Evolutionary conservation across 2,329 filamentous ascomycete species (phyloP).

Genomic region (Colletotrichum truncatum): DNA sequence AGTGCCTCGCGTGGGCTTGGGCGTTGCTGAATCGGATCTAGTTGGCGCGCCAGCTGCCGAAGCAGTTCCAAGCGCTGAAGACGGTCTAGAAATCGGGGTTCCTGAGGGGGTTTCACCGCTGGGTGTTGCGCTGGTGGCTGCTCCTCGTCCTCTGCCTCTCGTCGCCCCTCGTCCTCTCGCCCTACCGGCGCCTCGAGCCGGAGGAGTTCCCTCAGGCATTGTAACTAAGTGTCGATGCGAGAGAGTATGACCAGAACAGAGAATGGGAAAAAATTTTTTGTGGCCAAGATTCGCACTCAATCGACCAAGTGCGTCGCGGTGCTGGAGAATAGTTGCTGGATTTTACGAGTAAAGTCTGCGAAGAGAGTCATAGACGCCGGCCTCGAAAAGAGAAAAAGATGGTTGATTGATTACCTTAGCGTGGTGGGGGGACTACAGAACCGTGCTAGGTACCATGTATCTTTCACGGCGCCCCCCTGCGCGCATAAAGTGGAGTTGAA

Average conservation of each 20-base stretch:
- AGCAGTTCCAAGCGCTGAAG: conserved; percentile 8
- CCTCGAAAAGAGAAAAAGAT: conserved; percentile 6
- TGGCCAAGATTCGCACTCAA: not conserved
- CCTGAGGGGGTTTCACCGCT: conserved; percentile 7
- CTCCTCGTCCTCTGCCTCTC: conserved; percentile 26
- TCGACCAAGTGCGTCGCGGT: not conserved
- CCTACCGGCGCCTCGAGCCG: conserved; percentile 27
- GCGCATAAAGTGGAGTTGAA: too few species aligned
- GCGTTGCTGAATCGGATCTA: conserved; percentile 39
- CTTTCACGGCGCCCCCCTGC: too few species aligned
- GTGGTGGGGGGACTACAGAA: conserved; percentile 18
- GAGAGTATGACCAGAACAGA: not conserved
- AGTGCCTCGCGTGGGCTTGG: conserved; percentile 46
- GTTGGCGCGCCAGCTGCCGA: conserved; percentile 6
- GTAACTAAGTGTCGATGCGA: not conserved
- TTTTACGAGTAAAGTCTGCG: not conserved
- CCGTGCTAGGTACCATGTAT: not conserved
- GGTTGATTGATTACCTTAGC: conserved; percentile 17
- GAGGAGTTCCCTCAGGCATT: conserved; percentile 26
- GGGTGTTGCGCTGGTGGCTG: conserved; percentile 7
- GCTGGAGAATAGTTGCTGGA: not conserved
- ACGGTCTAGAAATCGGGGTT: not conserved
- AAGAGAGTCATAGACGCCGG: conserved; percentile 7
- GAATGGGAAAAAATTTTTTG: not conserved
- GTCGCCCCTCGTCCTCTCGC: conserved; percentile 29